Evolutionary conservation across 2,329 filamentous ascomycete genomes (phyloP).

Genomic region (Trichoderma aggressivum): DNA sequence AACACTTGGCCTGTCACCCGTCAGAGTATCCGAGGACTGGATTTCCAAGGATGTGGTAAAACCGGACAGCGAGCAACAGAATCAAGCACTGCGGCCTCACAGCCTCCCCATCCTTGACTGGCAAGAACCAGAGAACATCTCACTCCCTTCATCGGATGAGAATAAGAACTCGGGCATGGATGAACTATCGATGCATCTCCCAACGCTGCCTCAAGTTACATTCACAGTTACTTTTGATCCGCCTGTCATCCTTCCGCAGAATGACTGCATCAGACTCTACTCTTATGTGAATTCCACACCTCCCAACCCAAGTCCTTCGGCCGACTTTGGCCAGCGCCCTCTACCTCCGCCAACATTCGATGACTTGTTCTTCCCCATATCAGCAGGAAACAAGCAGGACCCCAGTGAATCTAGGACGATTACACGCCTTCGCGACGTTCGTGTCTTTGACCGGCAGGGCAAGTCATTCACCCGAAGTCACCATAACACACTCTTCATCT

Average conservation of each 20-base stretch:
- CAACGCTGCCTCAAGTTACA: conserved; percentile 62
- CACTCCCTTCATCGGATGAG: conserved; percentile 48
- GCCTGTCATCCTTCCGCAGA: conserved; percentile 65
- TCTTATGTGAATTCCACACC: conserved; percentile 50
- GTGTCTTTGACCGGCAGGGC: conserved; percentile 36
- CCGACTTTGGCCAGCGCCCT: conserved; percentile 30
- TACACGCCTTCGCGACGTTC: conserved; percentile 45
- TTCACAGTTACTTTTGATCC: conserved; percentile 75
- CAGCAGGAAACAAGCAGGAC: conserved; percentile 48
- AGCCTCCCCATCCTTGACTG: conserved; percentile 57
- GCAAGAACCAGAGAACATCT: conserved; percentile 67
- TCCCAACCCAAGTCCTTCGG: conserved; percentile 36
- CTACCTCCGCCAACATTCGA: conserved; percentile 51
- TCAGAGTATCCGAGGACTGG: conserved; percentile 72
- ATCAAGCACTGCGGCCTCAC: conserved; percentile 41
- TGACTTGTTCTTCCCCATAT: conserved; percentile 54
- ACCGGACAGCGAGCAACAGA: conserved; percentile 42
- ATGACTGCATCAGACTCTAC: conserved; percentile 60
- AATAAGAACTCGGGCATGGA: conserved; percentile 51
- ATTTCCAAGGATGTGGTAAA: conserved; percentile 66
- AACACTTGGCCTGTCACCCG: conserved; percentile 50
- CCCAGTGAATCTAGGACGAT: conserved; percentile 58
- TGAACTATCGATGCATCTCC: conserved; percentile 45
- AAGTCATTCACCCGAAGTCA: conserved; percentile 39
- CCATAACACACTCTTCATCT: conserved; percentile 62